Percentiles rank a stretch among this genome's conserved stretches.
Conservation (phyloP, 1,284 basidiomycete genomes). For the Microbotryum scabiosae region DNA sequence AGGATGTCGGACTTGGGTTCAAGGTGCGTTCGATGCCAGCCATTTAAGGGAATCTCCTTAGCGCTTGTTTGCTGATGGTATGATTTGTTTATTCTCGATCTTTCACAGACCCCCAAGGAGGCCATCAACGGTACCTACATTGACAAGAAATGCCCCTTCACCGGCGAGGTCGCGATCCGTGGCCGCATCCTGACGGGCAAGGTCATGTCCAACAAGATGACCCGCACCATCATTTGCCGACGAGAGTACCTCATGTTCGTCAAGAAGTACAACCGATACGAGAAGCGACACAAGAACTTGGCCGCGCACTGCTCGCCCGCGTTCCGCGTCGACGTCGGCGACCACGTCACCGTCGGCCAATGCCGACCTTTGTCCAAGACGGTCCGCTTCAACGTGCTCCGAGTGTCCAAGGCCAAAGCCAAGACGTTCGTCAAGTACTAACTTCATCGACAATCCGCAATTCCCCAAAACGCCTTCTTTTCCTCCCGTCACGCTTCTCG, state of each 20-base stretch:
- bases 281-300: conserved; percentile 79
- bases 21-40: conserved; percentile 43
- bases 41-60: no score
- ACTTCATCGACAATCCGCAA: background rate
- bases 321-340: conserved; percentile 77
- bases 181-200: conserved; percentile 97
- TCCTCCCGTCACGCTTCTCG: no score
- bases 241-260: conserved; percentile 90
- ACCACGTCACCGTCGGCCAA: conserved; percentile 95
- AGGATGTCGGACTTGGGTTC: conserved; percentile 93
- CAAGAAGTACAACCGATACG: conserved; percentile 77
- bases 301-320: conserved; percentile 95
- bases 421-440: conserved; percentile 18
- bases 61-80: background rate
- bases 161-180: conserved; percentile 87
- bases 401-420: conserved; percentile 22
- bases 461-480: no score
- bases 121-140: conserved; percentile 97
- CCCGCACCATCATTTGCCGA: conserved; percentile 94
- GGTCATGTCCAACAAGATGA: conserved; percentile 99
- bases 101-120: conserved; percentile 67
- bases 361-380: conserved; percentile 99
- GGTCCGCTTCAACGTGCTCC: conserved; percentile 48
- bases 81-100: background rate
- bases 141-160: conserved; percentile 78